These are phyloP conservation scores for Thecaphora thlaspeos DNA, from an alignment of 1,284 basidiomycete genomes.

Conservation along the genomic window DNA sequence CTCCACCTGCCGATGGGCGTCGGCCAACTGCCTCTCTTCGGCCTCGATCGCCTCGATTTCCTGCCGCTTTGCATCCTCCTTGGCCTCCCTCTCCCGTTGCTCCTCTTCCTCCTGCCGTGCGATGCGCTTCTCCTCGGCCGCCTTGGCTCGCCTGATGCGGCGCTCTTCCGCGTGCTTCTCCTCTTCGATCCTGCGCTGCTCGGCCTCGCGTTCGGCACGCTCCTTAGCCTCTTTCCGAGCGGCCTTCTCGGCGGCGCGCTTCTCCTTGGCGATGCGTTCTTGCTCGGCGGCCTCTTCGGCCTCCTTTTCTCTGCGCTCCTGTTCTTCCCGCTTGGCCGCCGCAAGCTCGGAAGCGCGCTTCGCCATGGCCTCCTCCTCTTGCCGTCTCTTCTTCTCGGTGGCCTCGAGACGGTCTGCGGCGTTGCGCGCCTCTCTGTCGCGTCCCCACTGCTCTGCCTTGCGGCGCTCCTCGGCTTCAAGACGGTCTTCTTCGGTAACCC, in stretches of 20 bases:
- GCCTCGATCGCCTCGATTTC: slow-evolving; percentile 24
- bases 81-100: slow-evolving; percentile 7
- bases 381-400: slow-evolving; percentile 1
- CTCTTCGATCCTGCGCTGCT: slow-evolving; percentile 3
- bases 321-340: slow-evolving; percentile 2
- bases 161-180: slow-evolving; percentile 9
- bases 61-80: slow-evolving; percentile 18
- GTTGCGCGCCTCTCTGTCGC: slow-evolving; percentile 21
- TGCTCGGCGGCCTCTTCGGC: slow-evolving; percentile 6
- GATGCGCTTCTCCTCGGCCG: slow-evolving; percentile 11
- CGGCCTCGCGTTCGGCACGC: slow-evolving; percentile 15
- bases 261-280: slow-evolving; percentile 8
- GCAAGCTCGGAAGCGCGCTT: neutral
- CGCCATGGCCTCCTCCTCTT: neutral
- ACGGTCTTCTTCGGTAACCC: no score
- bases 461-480: slow-evolving; percentile 12
- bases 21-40: slow-evolving; percentile 22
- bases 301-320: slow-evolving; percentile 15
- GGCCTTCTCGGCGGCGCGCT: neutral
- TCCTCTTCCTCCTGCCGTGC: slow-evolving; percentile 9
- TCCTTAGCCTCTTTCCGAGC: neutral
- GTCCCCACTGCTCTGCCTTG: slow-evolving; percentile 30
- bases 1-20: slow-evolving; percentile 32
- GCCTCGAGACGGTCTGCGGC: slow-evolving; percentile 24
- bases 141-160: slow-evolving; percentile 4